Percentiles rank a stretch among this genome's conserved stretches.
These are phyloP conservation scores for Scorias spongiosa DNA, from an alignment of 2,329 filamentous ascomycete species.

Conservation along the genomic window DNA sequence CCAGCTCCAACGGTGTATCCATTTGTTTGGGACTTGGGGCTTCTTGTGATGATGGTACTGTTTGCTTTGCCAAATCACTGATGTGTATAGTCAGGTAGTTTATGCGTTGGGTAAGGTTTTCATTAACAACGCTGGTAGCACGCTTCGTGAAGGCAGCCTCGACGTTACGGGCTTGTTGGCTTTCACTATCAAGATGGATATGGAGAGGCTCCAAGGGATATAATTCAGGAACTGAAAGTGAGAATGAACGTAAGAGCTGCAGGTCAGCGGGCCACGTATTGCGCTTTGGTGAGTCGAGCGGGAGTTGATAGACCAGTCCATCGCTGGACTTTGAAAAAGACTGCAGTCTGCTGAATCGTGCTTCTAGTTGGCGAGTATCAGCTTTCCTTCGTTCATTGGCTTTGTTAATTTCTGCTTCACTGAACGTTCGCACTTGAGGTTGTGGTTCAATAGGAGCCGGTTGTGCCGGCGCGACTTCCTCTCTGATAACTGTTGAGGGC, in stretches of 20 bases:
- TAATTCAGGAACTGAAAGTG: conserved; percentile 52
- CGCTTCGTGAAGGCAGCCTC: conserved; percentile 51
- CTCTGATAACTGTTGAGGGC: not conserved
- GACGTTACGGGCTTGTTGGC: conserved; percentile 42
- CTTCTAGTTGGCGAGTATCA: conserved; percentile 59
- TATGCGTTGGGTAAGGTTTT: conserved; percentile 56
- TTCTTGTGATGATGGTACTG: conserved; percentile 5
- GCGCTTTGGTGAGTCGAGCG: conserved; percentile 50
- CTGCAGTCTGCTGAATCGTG: conserved; percentile 53
- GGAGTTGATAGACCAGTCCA: conserved; percentile 54
- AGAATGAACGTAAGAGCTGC: conserved; percentile 46
- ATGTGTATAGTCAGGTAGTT: conserved; percentile 63
- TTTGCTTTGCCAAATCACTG: conserved; percentile 37
- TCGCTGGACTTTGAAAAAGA: conserved; percentile 55
- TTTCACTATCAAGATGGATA: conserved; percentile 6
- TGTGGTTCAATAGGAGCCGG: not conserved
- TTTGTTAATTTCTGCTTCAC: conserved; percentile 40
- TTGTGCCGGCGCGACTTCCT: conserved; percentile 6
- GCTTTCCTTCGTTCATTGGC: conserved; percentile 49
- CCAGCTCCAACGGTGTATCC: not conserved
- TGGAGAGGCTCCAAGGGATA: conserved; percentile 52
- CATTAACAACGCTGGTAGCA: conserved; percentile 39
- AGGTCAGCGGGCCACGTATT: conserved; percentile 46
- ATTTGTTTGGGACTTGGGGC: not conserved
- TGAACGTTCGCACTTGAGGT: conserved; percentile 34